Percentiles rank a stretch among this genome's conserved stretches.
Conservation (phyloP, 116 monocot genomes). For the Zostera marina region DNA sequence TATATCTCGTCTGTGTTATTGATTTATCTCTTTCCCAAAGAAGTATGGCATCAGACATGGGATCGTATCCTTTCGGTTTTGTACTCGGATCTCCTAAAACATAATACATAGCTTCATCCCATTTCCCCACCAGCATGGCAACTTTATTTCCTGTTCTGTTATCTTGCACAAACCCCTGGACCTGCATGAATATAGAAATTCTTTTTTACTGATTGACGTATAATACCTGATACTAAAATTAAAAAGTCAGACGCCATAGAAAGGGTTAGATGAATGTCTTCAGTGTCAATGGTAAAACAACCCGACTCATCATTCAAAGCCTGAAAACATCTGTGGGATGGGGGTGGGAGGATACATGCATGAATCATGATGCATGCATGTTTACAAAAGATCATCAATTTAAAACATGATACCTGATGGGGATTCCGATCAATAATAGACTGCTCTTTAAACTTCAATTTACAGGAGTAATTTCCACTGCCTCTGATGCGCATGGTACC, state of each 20-base stretch:
- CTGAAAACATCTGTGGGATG: too few relatives aligned
- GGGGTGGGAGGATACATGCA: too few relatives aligned
- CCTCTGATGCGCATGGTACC: constrained; percentile 89
- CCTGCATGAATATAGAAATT: constrained; percentile 19
- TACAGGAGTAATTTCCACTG: constrained; percentile 75
- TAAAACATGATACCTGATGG: constrained; percentile 38
- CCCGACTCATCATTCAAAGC: too few relatives aligned
- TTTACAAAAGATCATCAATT: neutral
- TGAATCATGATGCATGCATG: neutral
- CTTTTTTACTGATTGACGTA: neutral
- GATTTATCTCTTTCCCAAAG: constrained; percentile 78
- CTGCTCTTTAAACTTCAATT: constrained; percentile 90
- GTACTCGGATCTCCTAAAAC: constrained; percentile 75
- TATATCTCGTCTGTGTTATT: constrained; percentile 62
- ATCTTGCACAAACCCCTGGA: constrained; percentile 91
- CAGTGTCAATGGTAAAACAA: neutral
- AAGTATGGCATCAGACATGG: constrained; percentile 89
- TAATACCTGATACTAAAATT: neutral
- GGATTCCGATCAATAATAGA: constrained; percentile 90
- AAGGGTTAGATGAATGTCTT: neutral
- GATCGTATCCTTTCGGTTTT: constrained; percentile 84
- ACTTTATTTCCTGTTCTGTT: constrained; percentile 75
- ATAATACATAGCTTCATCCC: constrained; percentile 96
- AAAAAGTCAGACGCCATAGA: neutral
- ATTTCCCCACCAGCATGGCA: constrained; percentile 83